phyloP scores from a whole-genome alignment of 1,284 basidiomycete genomes.

The Cryptococcus floricola region DNA sequence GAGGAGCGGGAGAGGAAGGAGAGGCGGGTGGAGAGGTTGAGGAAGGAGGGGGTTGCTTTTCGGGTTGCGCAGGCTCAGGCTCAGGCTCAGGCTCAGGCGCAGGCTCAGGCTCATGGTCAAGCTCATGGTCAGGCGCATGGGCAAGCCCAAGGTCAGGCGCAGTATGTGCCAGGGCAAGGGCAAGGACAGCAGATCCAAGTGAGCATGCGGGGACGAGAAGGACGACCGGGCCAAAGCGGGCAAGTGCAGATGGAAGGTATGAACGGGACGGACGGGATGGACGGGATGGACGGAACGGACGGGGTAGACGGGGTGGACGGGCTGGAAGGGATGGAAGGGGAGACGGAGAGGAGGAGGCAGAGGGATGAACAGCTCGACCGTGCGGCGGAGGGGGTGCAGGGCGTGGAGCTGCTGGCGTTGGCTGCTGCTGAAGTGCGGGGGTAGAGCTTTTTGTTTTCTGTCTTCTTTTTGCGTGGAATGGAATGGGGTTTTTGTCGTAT shows the following conservation, averaged over 20 bases:
- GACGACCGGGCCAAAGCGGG: neutral
- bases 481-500: too few relatives aligned
- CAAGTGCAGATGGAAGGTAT: neutral
- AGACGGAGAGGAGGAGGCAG: neutral
- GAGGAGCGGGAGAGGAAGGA: constrained; percentile 1
- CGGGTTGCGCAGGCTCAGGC: too few relatives aligned
- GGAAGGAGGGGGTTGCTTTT: too few relatives aligned
- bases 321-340: neutral
- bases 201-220: neutral
- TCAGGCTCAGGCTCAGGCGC: neutral
- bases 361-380: neutral
- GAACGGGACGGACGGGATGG: neutral
- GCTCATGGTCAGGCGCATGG: neutral
- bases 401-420: constrained; percentile 1
- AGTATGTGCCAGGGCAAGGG: neutral
- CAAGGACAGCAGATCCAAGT: neutral
- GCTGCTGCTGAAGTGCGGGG: neutral
- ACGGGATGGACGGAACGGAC: neutral
- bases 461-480: too few relatives aligned
- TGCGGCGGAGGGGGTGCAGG: neutral
- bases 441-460: too few relatives aligned
- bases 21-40: neutral
- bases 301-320: neutral
- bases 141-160: neutral
- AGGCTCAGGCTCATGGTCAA: neutral